phyloP scores from a whole-genome alignment of 2,329 filamentous ascomycete species.

The Corniculantispora saksenae region DNA sequence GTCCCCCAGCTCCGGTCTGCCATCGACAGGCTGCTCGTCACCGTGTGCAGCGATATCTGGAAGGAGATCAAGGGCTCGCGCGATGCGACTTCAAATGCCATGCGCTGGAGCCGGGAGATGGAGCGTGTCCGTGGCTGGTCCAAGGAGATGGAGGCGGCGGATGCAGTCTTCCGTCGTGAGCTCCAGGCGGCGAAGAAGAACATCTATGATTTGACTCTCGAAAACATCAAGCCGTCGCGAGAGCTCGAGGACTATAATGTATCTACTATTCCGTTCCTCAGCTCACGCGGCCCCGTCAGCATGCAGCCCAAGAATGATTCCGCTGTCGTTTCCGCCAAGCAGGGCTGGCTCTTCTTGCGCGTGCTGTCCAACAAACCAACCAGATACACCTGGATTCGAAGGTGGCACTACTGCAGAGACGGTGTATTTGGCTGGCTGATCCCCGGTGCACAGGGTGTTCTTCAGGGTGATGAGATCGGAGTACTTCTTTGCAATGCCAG shows the following conservation, averaged over 20 bases:
- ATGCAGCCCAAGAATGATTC: conserved; percentile 57
- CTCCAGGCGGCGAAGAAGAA: conserved; percentile 76
- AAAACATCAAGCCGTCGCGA: conserved; percentile 74
- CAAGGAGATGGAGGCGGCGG: conserved; percentile 89
- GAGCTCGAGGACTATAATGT: conserved; percentile 91
- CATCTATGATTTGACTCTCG: conserved; percentile 75
- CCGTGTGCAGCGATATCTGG: conserved; percentile 84
- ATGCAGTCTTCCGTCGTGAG: conserved; percentile 79
- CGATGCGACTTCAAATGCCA: conserved; percentile 65
- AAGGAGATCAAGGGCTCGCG: conserved; percentile 75
- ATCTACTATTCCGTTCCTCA: conserved; percentile 86
- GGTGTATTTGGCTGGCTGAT: conserved; percentile 95
- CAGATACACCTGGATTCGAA: conserved; percentile 81
- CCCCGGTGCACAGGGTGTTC: conserved; percentile 80
- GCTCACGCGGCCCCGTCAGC: conserved; percentile 67
- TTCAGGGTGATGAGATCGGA: conserved; percentile 95
- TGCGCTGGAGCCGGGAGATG: conserved; percentile 75
- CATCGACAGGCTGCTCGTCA: conserved; percentile 83
- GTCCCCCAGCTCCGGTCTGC: conserved; percentile 82
- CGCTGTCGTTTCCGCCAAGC: conserved; percentile 70
- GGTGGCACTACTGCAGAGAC: conserved; percentile 95
- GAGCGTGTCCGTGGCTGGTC: conserved; percentile 91
- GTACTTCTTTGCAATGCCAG: conserved; percentile 91
- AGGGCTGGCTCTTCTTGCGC: conserved; percentile 89
- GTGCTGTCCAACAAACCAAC: conserved; percentile 85